A percentile compares a stretch with the other conserved stretches of the same genome.
phyloP scores from a whole-genome alignment of 106 monocot species.

The Agapanthus africanus region DNA sequence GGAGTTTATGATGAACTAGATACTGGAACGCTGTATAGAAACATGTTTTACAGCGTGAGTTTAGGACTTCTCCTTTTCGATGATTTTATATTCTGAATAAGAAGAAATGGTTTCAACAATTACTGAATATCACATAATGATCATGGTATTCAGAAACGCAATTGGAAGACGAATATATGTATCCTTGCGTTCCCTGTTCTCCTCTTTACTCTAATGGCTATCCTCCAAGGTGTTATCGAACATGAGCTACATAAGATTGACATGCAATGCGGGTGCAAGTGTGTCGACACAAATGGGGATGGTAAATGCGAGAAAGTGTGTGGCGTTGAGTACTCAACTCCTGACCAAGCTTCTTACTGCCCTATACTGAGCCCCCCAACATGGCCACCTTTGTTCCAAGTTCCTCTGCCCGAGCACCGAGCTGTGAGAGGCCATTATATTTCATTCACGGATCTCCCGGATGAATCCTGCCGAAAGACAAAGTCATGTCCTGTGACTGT shows the following conservation, averaged over 20 bases:
- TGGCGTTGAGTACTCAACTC: slow-evolving; percentile 35
- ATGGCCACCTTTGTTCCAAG: slow-evolving; percentile 50
- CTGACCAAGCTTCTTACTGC: slow-evolving; percentile 11
- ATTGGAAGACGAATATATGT: slow-evolving; percentile 33
- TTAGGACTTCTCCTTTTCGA: too few relatives aligned
- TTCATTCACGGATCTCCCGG: slow-evolving; percentile 25
- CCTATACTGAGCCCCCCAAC: slow-evolving; percentile 30
- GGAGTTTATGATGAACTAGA: too few relatives aligned
- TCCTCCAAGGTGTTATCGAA: slow-evolving; percentile 33
- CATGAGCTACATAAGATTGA: slow-evolving; percentile 19
- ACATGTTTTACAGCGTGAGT: too few relatives aligned
- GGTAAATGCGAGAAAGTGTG: slow-evolving; percentile 28
- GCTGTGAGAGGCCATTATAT: slow-evolving; percentile 9
- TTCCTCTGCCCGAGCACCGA: slow-evolving; percentile 29
- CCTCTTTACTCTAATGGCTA: slow-evolving; percentile 29
- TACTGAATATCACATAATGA: not conserved
- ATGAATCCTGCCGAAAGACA: slow-evolving; percentile 29
- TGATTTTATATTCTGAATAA: too few relatives aligned
- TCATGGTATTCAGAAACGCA: slow-evolving; percentile 24
- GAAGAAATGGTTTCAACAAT: too few relatives aligned
- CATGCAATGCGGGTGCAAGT: slow-evolving; percentile 31
- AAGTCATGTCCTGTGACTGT: slow-evolving; percentile 36
- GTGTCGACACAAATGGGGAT: slow-evolving; percentile 11
- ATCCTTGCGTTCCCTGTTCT: slow-evolving; percentile 33
- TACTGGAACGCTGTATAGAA: too few relatives aligned